Base-by-base conservation (phyloP, 495 filamentous ascomycete genomes). In the Penicillium turbatum region DNA sequence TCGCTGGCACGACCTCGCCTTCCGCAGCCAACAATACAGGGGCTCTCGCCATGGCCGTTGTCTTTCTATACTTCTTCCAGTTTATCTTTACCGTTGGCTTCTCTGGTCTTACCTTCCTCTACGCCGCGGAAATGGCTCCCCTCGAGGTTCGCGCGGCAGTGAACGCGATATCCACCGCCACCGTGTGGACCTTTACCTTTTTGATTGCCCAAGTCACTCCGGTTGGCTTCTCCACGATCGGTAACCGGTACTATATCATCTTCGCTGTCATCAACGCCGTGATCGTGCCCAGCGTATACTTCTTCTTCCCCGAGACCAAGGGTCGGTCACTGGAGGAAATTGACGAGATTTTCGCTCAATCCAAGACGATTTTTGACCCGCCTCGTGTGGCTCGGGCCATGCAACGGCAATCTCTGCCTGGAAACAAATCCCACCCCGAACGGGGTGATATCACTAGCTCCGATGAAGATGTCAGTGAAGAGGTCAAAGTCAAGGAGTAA, bases 281-380 rank as follows among this genome's bases (percentile, higher is more conserved):
- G 47, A 75, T 81, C 38, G 67, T 73, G 9, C 64, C 68, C 0
- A 71, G 61, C 4, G 80, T 83, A 10, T 84, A 82, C 66, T 80
- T 83, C 59, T 77, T 82, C 54, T 83, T 71, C 59, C 80, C 79
- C 0, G 80, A 83, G 63, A 83, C 79, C 9, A 76, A 80, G 21
- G 68, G 68, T 5, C 79, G 85, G 16, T 82, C 83, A 4, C 78
- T 90, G n/a, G 87, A 90, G 60, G 86, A 89, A 64, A 88, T 90
- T 51, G 86, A 89, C 61, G 79, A 87, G 55, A 85, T 86, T 57
- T 87, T 87, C 52, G 44, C 65, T 21, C 67, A 63, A 51, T 70
- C 67, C 12, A 62, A 62, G 38, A 56, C 31, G 21, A 60, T 67
- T 32, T 61, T 70, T 12, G 69, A 70, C 43, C 62, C 67, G 7